These are phyloP conservation scores for Neofusicoccum kwambonambiense DNA, from an alignment of 2,329 filamentous ascomycete genomes.

Conservation along the genomic window DNA sequence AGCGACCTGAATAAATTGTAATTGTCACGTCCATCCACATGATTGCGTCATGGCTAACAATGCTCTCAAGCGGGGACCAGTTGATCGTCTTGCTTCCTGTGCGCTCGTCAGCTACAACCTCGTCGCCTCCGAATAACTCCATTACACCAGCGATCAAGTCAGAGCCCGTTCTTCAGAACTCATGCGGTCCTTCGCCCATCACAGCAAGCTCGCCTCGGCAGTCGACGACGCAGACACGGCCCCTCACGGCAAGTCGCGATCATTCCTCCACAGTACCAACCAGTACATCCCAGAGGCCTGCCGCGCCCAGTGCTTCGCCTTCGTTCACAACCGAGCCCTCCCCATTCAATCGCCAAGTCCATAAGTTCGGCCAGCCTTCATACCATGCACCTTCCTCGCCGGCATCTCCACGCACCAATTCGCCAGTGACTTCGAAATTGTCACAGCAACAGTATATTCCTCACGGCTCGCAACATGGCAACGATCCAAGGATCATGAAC, in stretches of 20 bases:
- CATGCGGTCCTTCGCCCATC: background rate
- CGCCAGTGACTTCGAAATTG: background rate
- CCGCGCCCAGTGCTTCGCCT: too few species aligned
- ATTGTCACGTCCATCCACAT: constrained; percentile 4
- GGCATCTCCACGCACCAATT: background rate
- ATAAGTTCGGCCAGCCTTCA: background rate
- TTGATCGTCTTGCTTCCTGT: background rate
- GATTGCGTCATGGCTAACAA: too few species aligned
- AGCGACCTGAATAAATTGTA: background rate
- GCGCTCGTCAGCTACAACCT: background rate
- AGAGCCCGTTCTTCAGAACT: background rate
- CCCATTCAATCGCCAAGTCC: too few species aligned
- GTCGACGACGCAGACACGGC: background rate
- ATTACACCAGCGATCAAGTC: background rate
- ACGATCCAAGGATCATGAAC: constrained; percentile 22
- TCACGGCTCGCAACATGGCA: constrained; percentile 1
- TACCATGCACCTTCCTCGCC: background rate
- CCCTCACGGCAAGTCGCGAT: too few species aligned
- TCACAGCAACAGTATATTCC: background rate
- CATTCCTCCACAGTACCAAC: too few species aligned
- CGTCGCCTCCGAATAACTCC: background rate
- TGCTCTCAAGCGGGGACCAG: background rate
- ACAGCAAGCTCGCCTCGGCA: background rate
- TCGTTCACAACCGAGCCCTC: too few species aligned
- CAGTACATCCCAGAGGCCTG: too few species aligned